Conservation (phyloP, 345 rosid species). For the Sonneratia caseolaris region DNA sequence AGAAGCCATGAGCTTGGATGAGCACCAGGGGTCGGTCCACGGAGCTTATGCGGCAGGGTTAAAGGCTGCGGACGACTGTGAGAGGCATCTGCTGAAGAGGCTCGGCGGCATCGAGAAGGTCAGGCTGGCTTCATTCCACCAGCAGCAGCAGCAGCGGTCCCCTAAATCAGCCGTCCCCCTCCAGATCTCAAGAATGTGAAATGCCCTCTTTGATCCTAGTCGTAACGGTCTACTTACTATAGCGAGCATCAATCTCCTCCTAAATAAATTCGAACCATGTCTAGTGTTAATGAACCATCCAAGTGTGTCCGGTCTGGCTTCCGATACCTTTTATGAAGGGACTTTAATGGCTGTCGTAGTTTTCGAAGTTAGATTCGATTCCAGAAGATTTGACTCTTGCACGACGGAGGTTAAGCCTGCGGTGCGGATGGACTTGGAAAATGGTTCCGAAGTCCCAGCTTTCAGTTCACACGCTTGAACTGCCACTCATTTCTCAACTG, state of each 20-base stretch:
- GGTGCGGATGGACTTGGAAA: too few relatives aligned
- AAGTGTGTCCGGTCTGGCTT: background rate
- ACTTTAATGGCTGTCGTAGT: too few relatives aligned
- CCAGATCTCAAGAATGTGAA: constrained; percentile 80
- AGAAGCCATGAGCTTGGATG: constrained; percentile 74
- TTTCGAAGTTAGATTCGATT: too few relatives aligned
- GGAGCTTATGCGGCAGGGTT: constrained; percentile 80
- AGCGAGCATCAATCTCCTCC: too few relatives aligned
- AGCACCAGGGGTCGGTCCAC: constrained; percentile 74
- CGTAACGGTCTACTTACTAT: background rate
- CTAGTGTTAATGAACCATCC: too few relatives aligned
- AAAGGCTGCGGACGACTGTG: constrained; percentile 58
- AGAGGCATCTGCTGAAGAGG: constrained; percentile 34
- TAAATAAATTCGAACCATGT: background rate
- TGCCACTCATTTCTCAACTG: too few relatives aligned
- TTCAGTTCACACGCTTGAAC: too few relatives aligned
- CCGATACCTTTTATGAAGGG: background rate
- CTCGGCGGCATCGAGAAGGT: constrained; percentile 43
- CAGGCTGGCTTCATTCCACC: constrained; percentile 28
- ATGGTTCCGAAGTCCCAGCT: too few relatives aligned
- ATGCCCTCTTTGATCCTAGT: background rate
- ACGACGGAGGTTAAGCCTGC: too few relatives aligned
- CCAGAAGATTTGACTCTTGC: too few relatives aligned
- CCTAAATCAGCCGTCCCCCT: constrained; percentile 54
- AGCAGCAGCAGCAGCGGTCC: constrained; percentile 29